Conservation (phyloP, 2,329 filamentous ascomycete genomes). For the Ascosphaera aggregata region DNA sequence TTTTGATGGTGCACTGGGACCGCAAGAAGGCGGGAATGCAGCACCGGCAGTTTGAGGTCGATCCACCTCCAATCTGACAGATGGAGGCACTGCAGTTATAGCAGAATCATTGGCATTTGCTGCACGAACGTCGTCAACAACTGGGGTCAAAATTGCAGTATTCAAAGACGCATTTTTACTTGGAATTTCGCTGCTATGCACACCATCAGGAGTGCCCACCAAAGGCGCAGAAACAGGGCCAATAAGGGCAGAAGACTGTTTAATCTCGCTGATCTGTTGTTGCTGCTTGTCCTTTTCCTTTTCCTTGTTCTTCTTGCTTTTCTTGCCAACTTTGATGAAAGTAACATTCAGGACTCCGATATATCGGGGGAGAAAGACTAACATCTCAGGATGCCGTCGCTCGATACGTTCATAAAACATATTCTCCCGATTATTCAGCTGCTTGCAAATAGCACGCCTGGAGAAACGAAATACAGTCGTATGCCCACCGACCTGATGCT, state of each 20-base stretch:
- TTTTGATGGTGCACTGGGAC: slow-evolving; percentile 1
- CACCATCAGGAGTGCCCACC: background rate
- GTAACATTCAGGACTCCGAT: slow-evolving; percentile 95
- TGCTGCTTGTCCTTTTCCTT: background rate
- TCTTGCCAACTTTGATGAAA: slow-evolving; percentile 43
- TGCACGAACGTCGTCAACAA: background rate
- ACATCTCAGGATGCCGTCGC: slow-evolving; percentile 64
- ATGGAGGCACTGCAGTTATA: background rate
- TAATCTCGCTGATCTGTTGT: background rate
- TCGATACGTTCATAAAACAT: slow-evolving; percentile 97
- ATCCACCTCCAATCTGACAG: background rate
- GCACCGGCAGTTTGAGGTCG: slow-evolving; percentile 3
- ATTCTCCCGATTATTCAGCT: slow-evolving; percentile 93
- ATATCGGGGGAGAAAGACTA: slow-evolving; percentile 84
- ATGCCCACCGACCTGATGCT: slow-evolving; percentile 91
- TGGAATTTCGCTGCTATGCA: background rate
- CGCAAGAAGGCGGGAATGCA: slow-evolving; percentile 2
- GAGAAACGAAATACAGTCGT: slow-evolving; percentile 94
- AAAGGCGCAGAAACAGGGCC: background rate
- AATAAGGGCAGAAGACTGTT: background rate
- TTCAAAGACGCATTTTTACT: background rate
- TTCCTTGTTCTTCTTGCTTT: background rate
- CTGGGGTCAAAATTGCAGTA: background rate
- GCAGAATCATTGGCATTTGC: background rate
- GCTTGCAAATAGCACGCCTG: slow-evolving; percentile 84